Base-by-base conservation (phyloP, 2,329 filamentous ascomycete genomes). In the Lomentospora prolificans region DNA sequence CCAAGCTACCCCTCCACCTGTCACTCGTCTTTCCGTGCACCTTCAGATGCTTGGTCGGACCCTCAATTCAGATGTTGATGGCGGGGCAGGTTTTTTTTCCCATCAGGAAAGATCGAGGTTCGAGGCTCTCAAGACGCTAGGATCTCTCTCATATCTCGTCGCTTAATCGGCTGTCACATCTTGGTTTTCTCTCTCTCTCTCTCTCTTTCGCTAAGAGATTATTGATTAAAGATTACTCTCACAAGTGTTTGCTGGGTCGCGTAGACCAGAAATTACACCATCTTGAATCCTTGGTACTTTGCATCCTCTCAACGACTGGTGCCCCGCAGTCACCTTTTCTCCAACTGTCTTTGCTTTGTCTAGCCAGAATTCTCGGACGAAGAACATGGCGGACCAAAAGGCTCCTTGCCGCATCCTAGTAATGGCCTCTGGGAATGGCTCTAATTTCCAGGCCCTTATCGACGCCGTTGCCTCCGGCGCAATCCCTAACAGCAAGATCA, bases 361-460 rank as follows among this genome's bases (percentile, higher is more conserved):
- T 7, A 33, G 7, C 12, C 30, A 7, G 12, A 7, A 33, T 12
- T 6, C 30, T 33, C 30, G 7, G 24, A 25, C 3, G 28, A 55
- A 14, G 39, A 48, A n/a, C 28, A 55, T 55, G 53, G 14, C 53
- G 7, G 53, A 51, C 25, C 27, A 17, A n/a, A 17, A 52, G 9
- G 48, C 57, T 55, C 60, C 66, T 36, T 76, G 72, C 63, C 80
- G 79, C 57, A 76, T 88, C 62, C 77, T 84, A 54, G 81, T 89
- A 62, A 80, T 89, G 65, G 85, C 85, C 68, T 87, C 83, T 52
- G 86, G 88, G 68, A 84, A 79, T 61, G 89, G 89, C 62, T 84
- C 85, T 39, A 92, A 92, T 67, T 81, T 91, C 19, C 87, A 92
- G 74, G 87, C 87, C 57, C 77, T 95, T 53, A 73, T 81, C 48